Conservation (phyloP, 345 rosid genomes). For the Acer yangbiense region DNA sequence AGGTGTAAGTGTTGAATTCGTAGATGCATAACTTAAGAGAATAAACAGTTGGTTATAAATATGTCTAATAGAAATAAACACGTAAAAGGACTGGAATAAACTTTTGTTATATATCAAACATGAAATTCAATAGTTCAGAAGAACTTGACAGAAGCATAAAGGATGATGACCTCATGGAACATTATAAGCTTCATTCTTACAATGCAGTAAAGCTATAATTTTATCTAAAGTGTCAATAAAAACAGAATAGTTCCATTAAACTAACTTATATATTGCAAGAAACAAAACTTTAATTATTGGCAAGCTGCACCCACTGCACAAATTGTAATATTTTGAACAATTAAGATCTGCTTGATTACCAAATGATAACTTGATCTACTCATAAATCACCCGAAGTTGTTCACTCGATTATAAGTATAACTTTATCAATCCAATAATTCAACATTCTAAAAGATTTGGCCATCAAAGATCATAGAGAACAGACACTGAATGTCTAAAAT, state of each 20-base stretch:
- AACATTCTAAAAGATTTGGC: conserved; percentile 10
- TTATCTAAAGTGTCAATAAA: not conserved
- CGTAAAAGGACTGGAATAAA: not conserved
- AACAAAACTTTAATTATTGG: not conserved
- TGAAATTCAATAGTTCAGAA: not conserved
- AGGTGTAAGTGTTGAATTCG: not conserved
- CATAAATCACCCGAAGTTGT: not conserved
- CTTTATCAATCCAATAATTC: not conserved
- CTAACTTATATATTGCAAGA: not conserved
- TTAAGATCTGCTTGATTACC: not conserved
- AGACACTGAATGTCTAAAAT: conserved; percentile 1
- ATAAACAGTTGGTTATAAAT: not conserved
- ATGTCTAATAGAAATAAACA: not conserved
- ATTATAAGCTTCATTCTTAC: not conserved
- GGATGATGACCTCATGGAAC: not conserved
- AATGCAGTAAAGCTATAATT: not conserved
- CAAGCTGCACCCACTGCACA: not conserved
- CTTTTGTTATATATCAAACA: not conserved
- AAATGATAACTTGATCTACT: not conserved
- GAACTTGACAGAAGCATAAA: not conserved
- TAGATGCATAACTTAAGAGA: not conserved
- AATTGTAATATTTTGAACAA: not conserved
- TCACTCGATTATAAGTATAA: not conserved
- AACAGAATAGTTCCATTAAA: not conserved
- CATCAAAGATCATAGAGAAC: conserved; percentile 7